Base-by-base conservation (phyloP, 495 filamentous ascomycete genomes). In the Hypoxylon trugodes region DNA sequence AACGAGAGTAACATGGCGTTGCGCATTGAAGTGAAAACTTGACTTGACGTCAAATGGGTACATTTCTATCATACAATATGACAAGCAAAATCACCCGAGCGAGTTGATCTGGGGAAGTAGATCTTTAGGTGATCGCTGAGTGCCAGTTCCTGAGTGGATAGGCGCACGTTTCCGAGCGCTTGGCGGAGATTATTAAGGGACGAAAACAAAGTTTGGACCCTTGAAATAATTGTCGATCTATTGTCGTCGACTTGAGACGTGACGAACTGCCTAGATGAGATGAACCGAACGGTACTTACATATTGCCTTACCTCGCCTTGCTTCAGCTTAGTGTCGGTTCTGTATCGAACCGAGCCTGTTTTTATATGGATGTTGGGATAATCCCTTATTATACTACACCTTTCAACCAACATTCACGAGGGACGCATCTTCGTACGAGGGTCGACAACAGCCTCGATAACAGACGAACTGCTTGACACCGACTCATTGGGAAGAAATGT, bases 181-280 rank as follows among this genome's bases (percentile, higher is more conserved):
- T 53, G 54, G 54, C 61, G 12, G 54, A 35, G 30, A 12, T 47
- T 41, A 59, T 65, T 59, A 65, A 59, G 53, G 61, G 48, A 46
- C 13, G 21, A 22, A 65, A 35, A 40, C 22, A 40, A 37, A 53
- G 22, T 48, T 59, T 32, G 2, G 3, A 8, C 26, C 30, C 33
- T 35, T 16, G 7, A 25, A 48, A 35, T 40, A 32, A 36, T 22
- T 35, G 35, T 52, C 55, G 42, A 56, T 60, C 36, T 43, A 22
- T 10, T n/a, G 28, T 37, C 19, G 12, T 18, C 26, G 38, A 26
- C 8, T 18, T 40, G 40, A 2, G 37, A 51, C 43, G 25, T 15
- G 42, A 38, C 33, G 50, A 60, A 19, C 56, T 60, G 48, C 54
- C 62, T 49, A 66, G 43, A 56, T 60, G 12, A 45, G 55, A 51